Percentiles rank a stretch among this genome's conserved stretches.
phyloP scores from a whole-genome alignment of 164 flowering plant genomes.

The Macadamia tetraphylla region DNA sequence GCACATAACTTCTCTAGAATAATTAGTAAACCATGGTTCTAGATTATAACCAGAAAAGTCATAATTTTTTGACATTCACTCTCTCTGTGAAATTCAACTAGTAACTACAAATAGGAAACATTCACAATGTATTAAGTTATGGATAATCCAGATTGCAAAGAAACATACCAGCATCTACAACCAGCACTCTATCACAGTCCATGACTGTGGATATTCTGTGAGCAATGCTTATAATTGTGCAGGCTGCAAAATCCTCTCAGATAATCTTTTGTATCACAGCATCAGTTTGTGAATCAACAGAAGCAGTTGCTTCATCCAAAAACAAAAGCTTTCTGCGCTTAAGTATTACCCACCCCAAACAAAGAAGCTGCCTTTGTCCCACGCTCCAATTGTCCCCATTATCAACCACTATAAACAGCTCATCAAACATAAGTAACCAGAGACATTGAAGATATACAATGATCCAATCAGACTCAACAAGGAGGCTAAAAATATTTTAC shows the following conservation, averaged over 20 bases:
- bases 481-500: background rate
- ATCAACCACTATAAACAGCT: constrained; percentile 54
- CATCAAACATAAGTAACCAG: background rate
- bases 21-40: no score
- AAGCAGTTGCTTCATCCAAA: constrained; percentile 98
- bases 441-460: no score
- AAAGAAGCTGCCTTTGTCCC: constrained; percentile 94
- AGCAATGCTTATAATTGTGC: constrained; percentile 97
- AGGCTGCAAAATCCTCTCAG: constrained; percentile 72
- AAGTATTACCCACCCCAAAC: constrained; percentile 89
- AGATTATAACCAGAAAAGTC: no score
- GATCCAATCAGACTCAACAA: background rate
- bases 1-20: no score
- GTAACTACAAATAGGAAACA: no score
- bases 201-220: constrained; percentile 97
- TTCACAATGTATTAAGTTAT: background rate
- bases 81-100: no score
- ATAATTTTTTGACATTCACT: no score
- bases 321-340: constrained; percentile 81
- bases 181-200: constrained; percentile 91
- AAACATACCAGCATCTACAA: constrained; percentile 82
- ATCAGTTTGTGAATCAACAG: constrained; percentile 95
- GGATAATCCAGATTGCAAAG: background rate
- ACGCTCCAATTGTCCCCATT: constrained; percentile 98
- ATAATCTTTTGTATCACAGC: constrained; percentile 84